Evolutionary conservation across 495 filamentous ascomycete genomes (phyloP).

Genomic region (Talaromyces adpressus): DNA sequence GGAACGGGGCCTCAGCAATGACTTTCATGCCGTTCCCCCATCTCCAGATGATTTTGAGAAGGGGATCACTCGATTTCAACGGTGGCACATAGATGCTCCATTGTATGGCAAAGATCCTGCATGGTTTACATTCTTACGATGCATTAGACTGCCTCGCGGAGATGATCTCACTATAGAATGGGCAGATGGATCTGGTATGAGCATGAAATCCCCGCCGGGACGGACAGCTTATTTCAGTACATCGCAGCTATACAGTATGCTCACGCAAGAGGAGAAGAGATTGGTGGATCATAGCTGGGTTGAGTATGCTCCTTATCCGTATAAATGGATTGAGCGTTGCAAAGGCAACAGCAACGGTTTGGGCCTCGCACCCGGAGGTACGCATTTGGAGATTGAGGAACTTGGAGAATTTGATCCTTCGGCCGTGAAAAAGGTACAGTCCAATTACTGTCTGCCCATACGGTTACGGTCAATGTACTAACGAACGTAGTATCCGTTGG

Average conservation of each 20-base stretch:
- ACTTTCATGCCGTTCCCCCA: conserved; percentile 24
- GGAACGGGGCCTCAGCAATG: conserved; percentile 22
- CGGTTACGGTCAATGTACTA: background rate
- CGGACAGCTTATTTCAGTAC: conserved; percentile 2
- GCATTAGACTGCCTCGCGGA: conserved; percentile 22
- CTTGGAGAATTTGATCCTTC: conserved; percentile 23
- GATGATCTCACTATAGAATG: conserved; percentile 30
- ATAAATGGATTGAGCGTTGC: conserved; percentile 31
- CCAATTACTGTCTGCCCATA: background rate
- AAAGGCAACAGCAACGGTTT: conserved; percentile 28
- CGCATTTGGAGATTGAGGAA: conserved; percentile 24
- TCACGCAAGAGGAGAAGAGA: conserved; percentile 28
- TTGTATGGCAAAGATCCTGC: conserved; percentile 34
- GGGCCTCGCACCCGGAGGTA: conserved; percentile 24
- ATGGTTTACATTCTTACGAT: conserved; percentile 35
- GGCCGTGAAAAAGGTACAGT: conserved; percentile 20
- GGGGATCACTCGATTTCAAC: conserved; percentile 31
- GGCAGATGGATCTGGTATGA: conserved; percentile 27
- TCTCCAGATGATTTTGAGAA: conserved; percentile 8
- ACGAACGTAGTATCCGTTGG: conserved; percentile 23
- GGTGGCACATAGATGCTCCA: conserved; percentile 40
- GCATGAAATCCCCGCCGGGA: conserved; percentile 1
- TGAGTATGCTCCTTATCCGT: conserved; percentile 34
- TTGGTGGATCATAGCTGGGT: conserved; percentile 35
- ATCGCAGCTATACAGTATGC: conserved; percentile 26